Conservation (phyloP, 495 filamentous ascomycete genomes). For the Paragyromitra xinjiangensis region DNA sequence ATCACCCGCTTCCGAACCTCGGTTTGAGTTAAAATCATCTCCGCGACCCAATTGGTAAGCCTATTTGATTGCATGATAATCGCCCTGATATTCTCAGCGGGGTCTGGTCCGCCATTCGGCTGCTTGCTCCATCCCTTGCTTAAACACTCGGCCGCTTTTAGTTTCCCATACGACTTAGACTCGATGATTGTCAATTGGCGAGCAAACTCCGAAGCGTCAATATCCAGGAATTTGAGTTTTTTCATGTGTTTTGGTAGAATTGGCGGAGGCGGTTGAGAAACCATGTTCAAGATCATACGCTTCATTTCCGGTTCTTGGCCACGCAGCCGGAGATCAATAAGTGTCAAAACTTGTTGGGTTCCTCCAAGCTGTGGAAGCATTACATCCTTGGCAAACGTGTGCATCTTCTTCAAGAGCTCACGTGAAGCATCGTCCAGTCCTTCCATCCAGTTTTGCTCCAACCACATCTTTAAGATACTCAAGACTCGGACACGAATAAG, state of each 20-base stretch:
- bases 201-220: conserved; percentile 94
- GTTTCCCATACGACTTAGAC: conserved; percentile 91
- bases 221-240: conserved; percentile 98
- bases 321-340: conserved; percentile 83
- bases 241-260: conserved; percentile 99
- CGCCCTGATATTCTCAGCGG: conserved; percentile 91
- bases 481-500: conserved; percentile 94
- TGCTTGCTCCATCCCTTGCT: conserved; percentile 99
- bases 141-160: conserved; percentile 92
- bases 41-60: conserved; percentile 99
- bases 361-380: conserved; percentile 92
- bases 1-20: conserved; percentile 95
- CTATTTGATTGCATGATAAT: conserved; percentile 98
- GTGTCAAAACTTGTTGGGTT: conserved; percentile 77
- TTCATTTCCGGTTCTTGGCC: conserved; percentile 90
- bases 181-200: conserved; percentile 97
- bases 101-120: conserved; percentile 84
- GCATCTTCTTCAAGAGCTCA: conserved; percentile 84
- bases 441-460: conserved; percentile 99
- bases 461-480: conserved; percentile 97
- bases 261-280: conserved; percentile 77
- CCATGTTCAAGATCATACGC: conserved; percentile 84
- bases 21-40: conserved; percentile 94
- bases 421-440: conserved; percentile 81
- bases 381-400: conserved; percentile 90